Evolutionary conservation across 129 eudicot genomes (phyloP).

Genomic region (Heracleum sosnowskyi): DNA sequence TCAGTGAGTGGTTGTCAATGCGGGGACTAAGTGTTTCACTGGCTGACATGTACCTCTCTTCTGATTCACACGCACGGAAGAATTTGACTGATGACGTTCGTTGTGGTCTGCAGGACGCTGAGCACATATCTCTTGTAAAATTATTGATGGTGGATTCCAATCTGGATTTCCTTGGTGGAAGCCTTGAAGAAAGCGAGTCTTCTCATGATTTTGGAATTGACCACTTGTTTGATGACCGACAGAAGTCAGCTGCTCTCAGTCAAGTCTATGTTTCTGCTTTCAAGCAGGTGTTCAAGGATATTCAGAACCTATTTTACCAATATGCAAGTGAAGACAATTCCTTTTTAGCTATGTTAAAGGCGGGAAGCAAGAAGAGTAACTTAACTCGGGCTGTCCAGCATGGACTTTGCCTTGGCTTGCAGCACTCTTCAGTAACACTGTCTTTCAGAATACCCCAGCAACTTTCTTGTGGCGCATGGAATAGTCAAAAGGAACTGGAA

Average conservation of each 20-base stretch:
- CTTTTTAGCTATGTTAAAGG: conserved; percentile 63
- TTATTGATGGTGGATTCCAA: conserved; percentile 46
- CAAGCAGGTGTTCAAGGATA: conserved; percentile 55
- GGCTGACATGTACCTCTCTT: conserved; percentile 60
- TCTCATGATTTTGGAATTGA: conserved; percentile 16
- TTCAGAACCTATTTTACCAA: conserved; percentile 59
- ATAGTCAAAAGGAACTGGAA: conserved; percentile 36
- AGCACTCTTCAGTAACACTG: conserved; percentile 63
- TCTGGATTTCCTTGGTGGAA: conserved; percentile 39
- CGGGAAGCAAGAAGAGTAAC: conserved; percentile 94
- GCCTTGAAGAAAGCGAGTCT: conserved; percentile 20
- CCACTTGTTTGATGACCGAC: conserved; percentile 31
- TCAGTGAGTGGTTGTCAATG: conserved; percentile 74
- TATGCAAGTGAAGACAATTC: conserved; percentile 54
- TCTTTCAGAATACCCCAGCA: conserved; percentile 56
- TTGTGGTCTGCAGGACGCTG: conserved; percentile 69
- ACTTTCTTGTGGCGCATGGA: conserved; percentile 82
- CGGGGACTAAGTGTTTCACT: conserved; percentile 91
- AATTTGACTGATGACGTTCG: conserved; percentile 61
- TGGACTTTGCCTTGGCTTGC: conserved; percentile 77
- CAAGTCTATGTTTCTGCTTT: conserved; percentile 59
- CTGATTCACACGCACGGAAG: conserved; percentile 35
- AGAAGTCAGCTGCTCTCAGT: conserved; percentile 56
- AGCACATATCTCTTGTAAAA: conserved; percentile 41
- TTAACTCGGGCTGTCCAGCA: conserved; percentile 67